Evolutionary conservation across 2,329 filamentous ascomycete species (phyloP), one percentile per base, ranked within the genome.

Genomic region (Colletotrichum eremochloae): DNA sequence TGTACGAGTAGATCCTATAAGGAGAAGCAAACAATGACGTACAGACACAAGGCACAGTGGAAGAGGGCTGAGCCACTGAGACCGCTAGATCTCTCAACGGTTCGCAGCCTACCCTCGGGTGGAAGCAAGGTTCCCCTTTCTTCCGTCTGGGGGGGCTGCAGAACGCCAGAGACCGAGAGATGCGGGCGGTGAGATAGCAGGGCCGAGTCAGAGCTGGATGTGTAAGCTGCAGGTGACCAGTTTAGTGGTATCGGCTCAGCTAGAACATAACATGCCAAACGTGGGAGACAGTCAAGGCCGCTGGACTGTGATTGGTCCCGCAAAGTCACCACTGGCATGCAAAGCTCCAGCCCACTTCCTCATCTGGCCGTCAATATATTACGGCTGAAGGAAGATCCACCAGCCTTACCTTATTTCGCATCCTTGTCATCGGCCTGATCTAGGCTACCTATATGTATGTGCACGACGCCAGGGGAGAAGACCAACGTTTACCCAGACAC

Each of bases 361-460:
- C 14, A 70, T 68, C 57, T 66, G 74, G 74, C 57, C 62, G 58
- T 57, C 68, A 58, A 73, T 71, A 38, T 31, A 38, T 31, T 61
- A 53, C 53, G 63, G 72, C 72, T 74, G 72, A 73, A 53, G 65
- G 72, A 73, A 53, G 65, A 58, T 57, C 65, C 70, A 70, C 69
- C 40, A 57, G 61, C 60, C 66, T 73, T 71, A 73, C 71, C 71
- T 71, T 71, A 63, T 74, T 63, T 38, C 55, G 56, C 57, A 73
- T 63, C 56, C 72, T 50, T 73, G 67, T 48, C 58, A 20, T 55
- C 56, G 58, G 38, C 58, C 31, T 62, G 58, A n/a, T 58, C 15
- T 42, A 15, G 24, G 24, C 24, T 24, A 24, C 24, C 24, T 24
- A 31, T 52, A 56, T 56, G 24, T n/a, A 11, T 15, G 31, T 56